Conservation (phyloP, 1,284 basidiomycete genomes). For the Melampsora larici-populina region DNA sequence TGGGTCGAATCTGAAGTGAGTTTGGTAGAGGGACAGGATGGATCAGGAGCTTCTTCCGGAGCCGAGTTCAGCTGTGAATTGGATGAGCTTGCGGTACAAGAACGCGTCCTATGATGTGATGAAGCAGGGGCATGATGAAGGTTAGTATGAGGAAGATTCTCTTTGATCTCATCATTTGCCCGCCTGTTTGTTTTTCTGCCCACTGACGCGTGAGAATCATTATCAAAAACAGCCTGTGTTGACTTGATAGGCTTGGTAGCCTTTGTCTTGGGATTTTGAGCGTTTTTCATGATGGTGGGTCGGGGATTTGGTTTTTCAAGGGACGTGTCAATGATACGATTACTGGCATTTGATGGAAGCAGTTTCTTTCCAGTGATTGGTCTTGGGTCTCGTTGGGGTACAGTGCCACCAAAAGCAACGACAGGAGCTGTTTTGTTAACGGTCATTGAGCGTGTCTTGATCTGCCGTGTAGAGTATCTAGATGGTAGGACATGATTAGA, state of each 20-base stretch:
- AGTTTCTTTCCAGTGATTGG: neutral
- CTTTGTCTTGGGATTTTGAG: constrained; percentile 9
- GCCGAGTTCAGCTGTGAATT: constrained; percentile 3
- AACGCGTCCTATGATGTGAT: constrained; percentile 4
- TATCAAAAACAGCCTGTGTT: neutral
- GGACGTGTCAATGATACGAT: neutral
- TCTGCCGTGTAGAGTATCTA: constrained; percentile 7
- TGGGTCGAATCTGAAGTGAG: neutral
- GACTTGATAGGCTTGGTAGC: neutral
- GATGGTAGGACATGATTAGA: neutral
- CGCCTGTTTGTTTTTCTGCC: constrained; percentile 3
- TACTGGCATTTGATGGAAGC: neutral
- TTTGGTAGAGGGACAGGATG: neutral
- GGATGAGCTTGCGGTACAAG: neutral
- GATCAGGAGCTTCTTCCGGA: neutral
- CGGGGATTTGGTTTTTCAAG: constrained; percentile 4
- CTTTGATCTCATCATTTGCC: neutral
- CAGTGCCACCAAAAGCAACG: neutral
- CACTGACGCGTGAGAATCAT: neutral
- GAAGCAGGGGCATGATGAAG: neutral
- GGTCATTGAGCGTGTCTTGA: constrained; percentile 28
- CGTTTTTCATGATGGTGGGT: neutral
- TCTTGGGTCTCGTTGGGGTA: constrained; percentile 4
- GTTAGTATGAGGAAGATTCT: neutral
- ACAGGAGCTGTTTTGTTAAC: neutral